Base-by-base conservation (phyloP, 768 basidiomycete species). In the Lyophyllum atratum region DNA sequence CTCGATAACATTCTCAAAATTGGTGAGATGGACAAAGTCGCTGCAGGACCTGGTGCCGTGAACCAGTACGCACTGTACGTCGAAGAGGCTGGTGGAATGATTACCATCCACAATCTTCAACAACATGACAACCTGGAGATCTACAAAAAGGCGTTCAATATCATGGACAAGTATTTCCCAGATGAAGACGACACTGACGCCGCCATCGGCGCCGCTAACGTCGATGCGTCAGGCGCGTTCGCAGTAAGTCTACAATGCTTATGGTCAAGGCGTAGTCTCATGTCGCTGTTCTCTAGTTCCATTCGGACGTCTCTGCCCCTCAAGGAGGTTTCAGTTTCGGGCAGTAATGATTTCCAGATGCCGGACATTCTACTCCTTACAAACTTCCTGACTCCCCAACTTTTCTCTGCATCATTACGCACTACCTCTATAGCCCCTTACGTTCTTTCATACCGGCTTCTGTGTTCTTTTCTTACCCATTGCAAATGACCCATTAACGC, bases 41-140 rank as follows among this genome's bases (percentile, higher is more conserved):
- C 87, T 39, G 81, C 78, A 14, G 93, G 92, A 19, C 88, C 90
- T 48, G 91, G 92, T 42, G 92, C 84, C 11, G 81, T 85, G 24
- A 99, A 99, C 74, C 87, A 93, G 66, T 99, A 98, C 72, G 96
- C 97, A 14, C 75, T 90, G 58, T 98, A 79, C 65, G 93, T 98
- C 43, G 97, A 99, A 74, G 97, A 99, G 76, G 95, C 95, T 10
- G 95, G 97, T 56, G 97, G 97, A 52, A 98, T 99, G 97, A 85
- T 94, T 64, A 92, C 94, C 19, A 98, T 99, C 72, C 96, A 99
- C 81, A 95, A 98, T 74, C 85, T 98, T 53, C 97, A 99, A 76
- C 95, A 96, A 74, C 97, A 98, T 74, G 96, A 99, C 78, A 99
- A 99, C 76, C 75, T 98, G 75, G 96, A 98, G 66, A 98, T 99